phyloP scores from a whole-genome alignment of 192 early-diverging fungal genomes.

The Coemansia sp. region DNA sequence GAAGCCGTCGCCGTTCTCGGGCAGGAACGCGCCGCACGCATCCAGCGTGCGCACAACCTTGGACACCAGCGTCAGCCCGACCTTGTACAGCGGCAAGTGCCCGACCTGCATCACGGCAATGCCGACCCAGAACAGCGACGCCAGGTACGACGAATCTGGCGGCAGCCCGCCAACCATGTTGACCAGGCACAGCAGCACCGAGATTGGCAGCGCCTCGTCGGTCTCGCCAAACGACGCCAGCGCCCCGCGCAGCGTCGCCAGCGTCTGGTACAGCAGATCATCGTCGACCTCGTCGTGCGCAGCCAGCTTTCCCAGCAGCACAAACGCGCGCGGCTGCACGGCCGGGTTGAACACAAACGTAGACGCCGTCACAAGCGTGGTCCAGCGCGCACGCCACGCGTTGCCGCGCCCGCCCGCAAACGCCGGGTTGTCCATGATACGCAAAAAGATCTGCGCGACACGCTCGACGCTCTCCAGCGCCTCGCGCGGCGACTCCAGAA shows the following conservation, averaged over 20 bases:
- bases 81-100: conserved; percentile 73
- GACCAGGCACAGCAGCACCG: conserved; percentile 87
- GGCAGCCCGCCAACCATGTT: conserved; percentile 83
- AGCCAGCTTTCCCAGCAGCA: conserved; percentile 78
- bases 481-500: conserved; percentile 41
- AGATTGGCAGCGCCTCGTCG: conserved; percentile 75
- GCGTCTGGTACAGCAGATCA: conserved; percentile 89
- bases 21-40: conserved; percentile 62
- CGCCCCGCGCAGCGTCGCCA: conserved; percentile 85
- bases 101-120: conserved; percentile 85
- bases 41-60: conserved; percentile 78
- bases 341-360: conserved; percentile 95
- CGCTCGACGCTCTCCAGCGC: conserved; percentile 56
- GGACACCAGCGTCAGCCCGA: conserved; percentile 67
- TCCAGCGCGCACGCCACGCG: conserved; percentile 88
- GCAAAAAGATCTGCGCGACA: conserved; percentile 58
- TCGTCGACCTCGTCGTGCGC: conserved; percentile 89
- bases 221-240: conserved; percentile 82
- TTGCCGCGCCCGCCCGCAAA: conserved; percentile 66
- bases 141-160: conserved; percentile 78
- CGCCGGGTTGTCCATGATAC: conserved; percentile 51
- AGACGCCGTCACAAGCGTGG: conserved; percentile 83
- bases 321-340: conserved; percentile 92
- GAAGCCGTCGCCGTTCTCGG: conserved; percentile 63
- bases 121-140: conserved; percentile 89